Evolutionary conservation across 2,329 filamentous ascomycete species (phyloP).

Genomic region (Xylaria sp.): DNA sequence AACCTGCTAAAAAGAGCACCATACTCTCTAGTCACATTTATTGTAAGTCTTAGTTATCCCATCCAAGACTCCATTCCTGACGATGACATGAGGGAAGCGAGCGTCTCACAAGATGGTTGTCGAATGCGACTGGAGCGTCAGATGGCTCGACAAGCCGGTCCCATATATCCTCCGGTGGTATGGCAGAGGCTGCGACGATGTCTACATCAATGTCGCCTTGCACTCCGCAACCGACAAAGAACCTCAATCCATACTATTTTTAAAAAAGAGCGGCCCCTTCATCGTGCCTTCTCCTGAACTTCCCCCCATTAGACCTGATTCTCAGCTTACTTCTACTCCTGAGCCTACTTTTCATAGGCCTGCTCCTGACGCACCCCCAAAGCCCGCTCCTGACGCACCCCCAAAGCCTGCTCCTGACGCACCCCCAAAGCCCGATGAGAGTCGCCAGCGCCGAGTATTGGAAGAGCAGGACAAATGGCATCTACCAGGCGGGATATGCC

Average conservation of each 20-base stretch:
- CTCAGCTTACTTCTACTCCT: no score
- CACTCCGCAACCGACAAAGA: background rate
- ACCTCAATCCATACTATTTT: background rate
- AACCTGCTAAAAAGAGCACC: background rate
- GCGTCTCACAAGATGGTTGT: background rate
- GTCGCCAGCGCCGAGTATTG: background rate
- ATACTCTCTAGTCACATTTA: background rate
- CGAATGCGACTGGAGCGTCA: background rate
- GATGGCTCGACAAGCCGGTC: background rate
- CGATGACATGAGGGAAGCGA: background rate
- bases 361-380: background rate
- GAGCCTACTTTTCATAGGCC: no score
- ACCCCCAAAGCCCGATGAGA: background rate
- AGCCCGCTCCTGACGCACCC: background rate
- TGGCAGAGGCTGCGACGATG: background rate
- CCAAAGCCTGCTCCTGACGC: background rate
- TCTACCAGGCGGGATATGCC: slow-evolving; percentile 14
- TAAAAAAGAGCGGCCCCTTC: background rate
- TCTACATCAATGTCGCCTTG: slow-evolving; percentile 22
- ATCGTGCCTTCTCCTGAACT: no score
- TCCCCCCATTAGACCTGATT: no score
- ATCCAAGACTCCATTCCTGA: background rate
- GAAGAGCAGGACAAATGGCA: background rate
- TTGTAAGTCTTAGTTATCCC: background rate
- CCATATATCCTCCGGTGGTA: background rate